phyloP scores from a whole-genome alignment of 225 moss, liverwort and hornwort species.

The Neckera pumila region DNA sequence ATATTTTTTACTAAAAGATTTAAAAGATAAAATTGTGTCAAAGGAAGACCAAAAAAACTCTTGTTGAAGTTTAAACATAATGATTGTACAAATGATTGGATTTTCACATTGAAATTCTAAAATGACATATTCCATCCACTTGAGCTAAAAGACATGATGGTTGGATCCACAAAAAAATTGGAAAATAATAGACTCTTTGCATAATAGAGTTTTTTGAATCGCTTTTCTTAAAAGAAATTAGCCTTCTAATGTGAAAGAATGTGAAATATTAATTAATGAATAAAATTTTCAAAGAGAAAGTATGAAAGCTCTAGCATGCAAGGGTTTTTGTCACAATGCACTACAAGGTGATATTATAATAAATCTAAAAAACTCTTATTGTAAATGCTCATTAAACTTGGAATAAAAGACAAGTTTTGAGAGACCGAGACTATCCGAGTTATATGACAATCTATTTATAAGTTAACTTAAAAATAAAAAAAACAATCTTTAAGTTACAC shows the following conservation, averaged over 20 bases:
- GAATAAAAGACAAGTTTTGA: neutral
- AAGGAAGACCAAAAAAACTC: neutral
- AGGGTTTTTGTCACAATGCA: neutral
- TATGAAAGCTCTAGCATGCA: neutral
- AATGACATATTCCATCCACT: neutral
- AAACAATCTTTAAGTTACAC: neutral
- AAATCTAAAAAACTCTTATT: neutral
- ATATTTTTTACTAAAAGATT: too few relatives aligned
- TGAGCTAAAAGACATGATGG: neutral
- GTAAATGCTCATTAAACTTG: neutral
- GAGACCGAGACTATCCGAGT: rapidly evolving
- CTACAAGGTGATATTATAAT: neutral
- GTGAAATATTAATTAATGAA: neutral
- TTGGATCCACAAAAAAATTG: neutral
- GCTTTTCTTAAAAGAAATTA: neutral
- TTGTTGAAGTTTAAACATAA: neutral
- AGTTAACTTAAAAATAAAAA: too few relatives aligned
- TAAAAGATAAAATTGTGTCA: neutral
- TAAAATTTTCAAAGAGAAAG: neutral
- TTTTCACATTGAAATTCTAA: neutral
- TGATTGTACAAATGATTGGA: neutral
- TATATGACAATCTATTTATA: neutral
- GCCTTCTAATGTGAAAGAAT: neutral
- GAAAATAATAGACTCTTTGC: neutral
- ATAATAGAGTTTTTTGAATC: neutral